Conservation (phyloP, 805 yeast species). For the Wickerhamiella domercqiae region DNA sequence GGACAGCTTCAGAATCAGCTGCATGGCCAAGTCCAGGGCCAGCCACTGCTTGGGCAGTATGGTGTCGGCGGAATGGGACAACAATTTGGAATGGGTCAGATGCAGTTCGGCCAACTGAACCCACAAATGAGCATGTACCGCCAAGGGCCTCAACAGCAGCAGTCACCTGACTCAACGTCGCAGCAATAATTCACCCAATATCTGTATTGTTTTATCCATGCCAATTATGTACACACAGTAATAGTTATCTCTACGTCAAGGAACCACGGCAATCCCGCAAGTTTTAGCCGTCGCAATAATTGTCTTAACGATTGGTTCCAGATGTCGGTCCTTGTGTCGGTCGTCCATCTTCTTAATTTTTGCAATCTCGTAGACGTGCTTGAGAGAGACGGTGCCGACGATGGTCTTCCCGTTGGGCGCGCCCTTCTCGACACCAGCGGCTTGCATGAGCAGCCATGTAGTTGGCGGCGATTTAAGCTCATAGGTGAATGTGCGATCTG, state of each 20-base stretch:
- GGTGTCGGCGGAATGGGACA: too few species aligned
- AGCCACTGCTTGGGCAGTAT: background rate
- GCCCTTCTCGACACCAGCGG: slow-evolving; percentile 71
- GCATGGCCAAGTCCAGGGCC: background rate
- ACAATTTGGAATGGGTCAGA: background rate
- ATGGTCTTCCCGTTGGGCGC: slow-evolving; percentile 35
- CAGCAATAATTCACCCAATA: too few species aligned
- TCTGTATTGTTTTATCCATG: too few species aligned
- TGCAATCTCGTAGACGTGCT: slow-evolving; percentile 90
- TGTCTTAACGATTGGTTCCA: slow-evolving; percentile 66
- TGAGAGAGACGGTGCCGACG: slow-evolving; percentile 59
- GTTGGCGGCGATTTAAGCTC: slow-evolving; percentile 87
- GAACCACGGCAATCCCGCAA: slow-evolving; percentile 71
- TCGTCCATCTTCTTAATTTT: slow-evolving; percentile 78
- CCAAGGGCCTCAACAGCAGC: background rate
- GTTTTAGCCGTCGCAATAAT: slow-evolving; percentile 80
- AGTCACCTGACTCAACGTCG: background rate
- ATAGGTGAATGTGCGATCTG: slow-evolving; percentile 82
- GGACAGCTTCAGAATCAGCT: background rate
- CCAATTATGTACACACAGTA: too few species aligned
- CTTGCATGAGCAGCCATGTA: slow-evolving; percentile 66
- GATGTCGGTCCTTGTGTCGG: slow-evolving; percentile 51
- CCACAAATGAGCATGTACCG: background rate
- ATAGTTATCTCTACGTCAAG: too few species aligned
- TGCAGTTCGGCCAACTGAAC: background rate